Evolutionary conservation across 331 rosid genomes (phyloP).

Genomic region (Cydonia oblonga): DNA sequence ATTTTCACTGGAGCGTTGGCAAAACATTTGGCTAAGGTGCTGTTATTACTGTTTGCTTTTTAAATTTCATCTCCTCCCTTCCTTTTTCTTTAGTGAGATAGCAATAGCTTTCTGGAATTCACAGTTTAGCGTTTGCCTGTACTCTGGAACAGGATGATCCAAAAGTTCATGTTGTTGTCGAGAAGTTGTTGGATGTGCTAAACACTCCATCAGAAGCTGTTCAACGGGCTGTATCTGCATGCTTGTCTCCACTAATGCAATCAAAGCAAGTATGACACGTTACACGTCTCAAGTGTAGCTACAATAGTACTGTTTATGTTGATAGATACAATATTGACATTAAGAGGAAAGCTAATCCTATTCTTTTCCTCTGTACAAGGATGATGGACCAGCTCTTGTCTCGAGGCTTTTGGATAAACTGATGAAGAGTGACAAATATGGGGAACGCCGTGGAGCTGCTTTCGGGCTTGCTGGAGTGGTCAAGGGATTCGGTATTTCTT

Average conservation of each 20-base stretch:
- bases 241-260: slow-evolving; percentile 89
- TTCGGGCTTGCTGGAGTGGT: slow-evolving; percentile 95
- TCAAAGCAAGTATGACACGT: slow-evolving; percentile 70
- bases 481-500: slow-evolving; percentile 80
- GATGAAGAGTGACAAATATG: slow-evolving; percentile 87
- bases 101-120: background rate
- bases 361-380: slow-evolving; percentile 39
- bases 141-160: slow-evolving; percentile 69
- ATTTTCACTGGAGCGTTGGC: slow-evolving; percentile 96
- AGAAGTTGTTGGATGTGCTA: slow-evolving; percentile 83
- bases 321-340: background rate
- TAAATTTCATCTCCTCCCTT: background rate
- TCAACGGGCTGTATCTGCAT: slow-evolving; percentile 85
- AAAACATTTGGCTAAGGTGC: slow-evolving; percentile 85
- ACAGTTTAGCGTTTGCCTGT: background rate
- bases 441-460: slow-evolving; percentile 97
- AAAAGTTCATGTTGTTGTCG: slow-evolving; percentile 84
- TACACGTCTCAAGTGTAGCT: background rate
- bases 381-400: slow-evolving; percentile 70
- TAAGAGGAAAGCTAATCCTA: slow-evolving; percentile 5
- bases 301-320: background rate
- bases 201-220: slow-evolving; percentile 99
- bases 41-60: background rate
- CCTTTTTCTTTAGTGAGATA: background rate
- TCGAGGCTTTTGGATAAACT: slow-evolving; percentile 65